Base-by-base conservation (phyloP, 768 basidiomycete species). In the Boletus bicolor region DNA sequence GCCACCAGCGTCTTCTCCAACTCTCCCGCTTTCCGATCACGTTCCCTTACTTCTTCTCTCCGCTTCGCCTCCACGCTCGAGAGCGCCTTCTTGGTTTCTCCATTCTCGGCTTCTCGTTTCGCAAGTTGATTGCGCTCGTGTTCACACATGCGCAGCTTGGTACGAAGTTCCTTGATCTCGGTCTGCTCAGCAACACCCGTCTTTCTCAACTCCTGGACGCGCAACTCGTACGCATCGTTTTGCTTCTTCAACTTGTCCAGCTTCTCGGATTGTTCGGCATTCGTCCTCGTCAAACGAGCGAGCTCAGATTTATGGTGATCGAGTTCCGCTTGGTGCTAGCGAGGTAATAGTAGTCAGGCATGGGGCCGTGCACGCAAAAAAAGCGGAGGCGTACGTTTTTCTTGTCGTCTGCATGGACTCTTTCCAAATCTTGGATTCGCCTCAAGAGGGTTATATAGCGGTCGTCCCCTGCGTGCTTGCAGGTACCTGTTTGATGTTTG, bases 181-280 rank as follows among this genome's bases (percentile, higher is more conserved):
- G 74, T 69, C 62, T 87, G 82, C 54, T 87, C 85, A 0, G 73
- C 57, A 0, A 69, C 56, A 17, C 73, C 71, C 19, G 69, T 53
- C 61, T 79, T 83, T 68, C 82, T 87, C 56, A 84, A 72, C 47
- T 87, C 87, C 39, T 83, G 82, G 4, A 87, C 61, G 39, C 82
- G 81, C n/a, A 69, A 58, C 32, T 89, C 87, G 43, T 83, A 77
- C 5, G 72, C 54, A 4, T 83, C 81, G 30, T 75, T 79, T 55
- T 85, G 84, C 64, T 82, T 86, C 76, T 80, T 85, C 54, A 84
- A 76, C 62, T 83, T 87, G 41, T 87, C 83, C 4, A 76, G 54
- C 7, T 78, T 79, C 4, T 84, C 84, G 9, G 71, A 52, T 12
- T 82, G 77, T 35, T 89, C 88, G 0, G 71, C 44, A 35, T 72